A percentile compares a stretch with the other conserved stretches of the same genome.
phyloP scores from a whole-genome alignment of 441 rosid species.

The Populus hybrid region DNA sequence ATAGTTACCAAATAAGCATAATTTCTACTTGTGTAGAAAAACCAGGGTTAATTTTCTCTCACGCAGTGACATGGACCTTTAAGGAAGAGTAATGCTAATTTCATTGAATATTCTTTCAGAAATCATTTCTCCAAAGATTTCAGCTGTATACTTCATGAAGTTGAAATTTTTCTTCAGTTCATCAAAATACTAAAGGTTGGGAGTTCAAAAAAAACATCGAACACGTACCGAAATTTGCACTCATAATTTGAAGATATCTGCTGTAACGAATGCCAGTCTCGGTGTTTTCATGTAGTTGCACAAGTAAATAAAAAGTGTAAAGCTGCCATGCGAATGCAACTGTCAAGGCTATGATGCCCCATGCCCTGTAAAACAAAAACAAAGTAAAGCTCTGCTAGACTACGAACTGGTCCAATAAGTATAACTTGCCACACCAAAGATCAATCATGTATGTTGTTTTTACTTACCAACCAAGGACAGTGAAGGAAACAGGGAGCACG shows the following conservation, averaged over 20 bases:
- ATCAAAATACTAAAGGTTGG: no score
- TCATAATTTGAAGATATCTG: conserved; percentile 67
- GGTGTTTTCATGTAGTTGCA: conserved; percentile 72
- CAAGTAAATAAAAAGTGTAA: conserved; percentile 69
- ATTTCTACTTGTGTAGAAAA: not conserved
- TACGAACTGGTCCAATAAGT: not conserved
- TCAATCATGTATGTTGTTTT: not conserved
- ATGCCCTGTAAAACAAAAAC: conserved; percentile 42
- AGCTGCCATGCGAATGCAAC: conserved; percentile 76
- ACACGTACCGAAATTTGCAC: conserved; percentile 60
- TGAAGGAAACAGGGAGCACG: conserved; percentile 62
- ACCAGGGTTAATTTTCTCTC: not conserved
- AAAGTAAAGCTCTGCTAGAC: not conserved
- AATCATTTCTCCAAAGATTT: not conserved
- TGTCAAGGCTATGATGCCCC: conserved; percentile 61
- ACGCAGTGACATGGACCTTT: no score
- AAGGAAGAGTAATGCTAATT: no score
- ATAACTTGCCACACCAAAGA: not conserved
- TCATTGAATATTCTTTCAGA: no score
- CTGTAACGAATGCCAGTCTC: conserved; percentile 66
- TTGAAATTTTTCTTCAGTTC: no score
- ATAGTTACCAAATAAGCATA: not conserved
- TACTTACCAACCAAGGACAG: conserved; percentile 58
- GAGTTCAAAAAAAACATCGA: not conserved
- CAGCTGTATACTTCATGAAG: not conserved